Evolutionary conservation across 805 yeast species (phyloP).

Genomic region (Saccharomycopsis guyanensis): DNA sequence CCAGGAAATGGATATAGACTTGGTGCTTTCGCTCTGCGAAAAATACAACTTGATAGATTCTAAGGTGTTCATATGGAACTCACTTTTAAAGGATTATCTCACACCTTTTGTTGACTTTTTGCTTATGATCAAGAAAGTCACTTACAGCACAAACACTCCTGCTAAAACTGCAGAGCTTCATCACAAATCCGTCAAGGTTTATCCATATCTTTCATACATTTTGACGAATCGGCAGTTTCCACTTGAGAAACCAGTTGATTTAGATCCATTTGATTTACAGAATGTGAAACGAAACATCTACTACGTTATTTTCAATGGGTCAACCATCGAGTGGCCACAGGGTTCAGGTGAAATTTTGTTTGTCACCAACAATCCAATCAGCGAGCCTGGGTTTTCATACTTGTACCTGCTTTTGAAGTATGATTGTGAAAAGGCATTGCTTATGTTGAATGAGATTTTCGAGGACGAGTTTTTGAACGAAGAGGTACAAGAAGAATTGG

Average conservation of each 20-base stretch:
- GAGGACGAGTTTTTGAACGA: slow-evolving; percentile 75
- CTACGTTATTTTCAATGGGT: slow-evolving; percentile 52
- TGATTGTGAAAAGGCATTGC: slow-evolving; percentile 52
- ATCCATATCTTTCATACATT: slow-evolving; percentile 57
- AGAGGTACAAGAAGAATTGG: slow-evolving; percentile 31
- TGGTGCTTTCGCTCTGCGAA: slow-evolving; percentile 57
- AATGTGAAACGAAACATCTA: slow-evolving; percentile 47
- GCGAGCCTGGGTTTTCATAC: slow-evolving; percentile 62
- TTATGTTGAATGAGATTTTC: slow-evolving; percentile 71
- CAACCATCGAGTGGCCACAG: slow-evolving; percentile 40
- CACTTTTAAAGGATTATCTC: slow-evolving; percentile 57
- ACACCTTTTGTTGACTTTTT: slow-evolving; percentile 61
- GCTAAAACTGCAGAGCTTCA: slow-evolving; percentile 19
- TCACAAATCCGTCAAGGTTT: slow-evolving; percentile 32
- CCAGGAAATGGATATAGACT: slow-evolving; percentile 65
- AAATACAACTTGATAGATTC: slow-evolving; percentile 52
- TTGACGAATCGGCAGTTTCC: slow-evolving; percentile 81
- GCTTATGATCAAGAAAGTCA: slow-evolving; percentile 7
- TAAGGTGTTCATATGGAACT: slow-evolving; percentile 63
- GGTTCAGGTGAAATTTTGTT: slow-evolving; percentile 29
- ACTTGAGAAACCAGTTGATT: slow-evolving; percentile 43
- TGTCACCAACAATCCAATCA: slow-evolving; percentile 20
- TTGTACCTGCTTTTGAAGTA: slow-evolving; percentile 47
- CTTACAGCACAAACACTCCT: slow-evolving; percentile 11
- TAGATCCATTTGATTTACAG: slow-evolving; percentile 25